Percentiles rank a stretch among this genome's conserved stretches.
Evolutionary conservation across 768 basidiomycete species (phyloP).

Genomic region (Russula ochroleuca): DNA sequence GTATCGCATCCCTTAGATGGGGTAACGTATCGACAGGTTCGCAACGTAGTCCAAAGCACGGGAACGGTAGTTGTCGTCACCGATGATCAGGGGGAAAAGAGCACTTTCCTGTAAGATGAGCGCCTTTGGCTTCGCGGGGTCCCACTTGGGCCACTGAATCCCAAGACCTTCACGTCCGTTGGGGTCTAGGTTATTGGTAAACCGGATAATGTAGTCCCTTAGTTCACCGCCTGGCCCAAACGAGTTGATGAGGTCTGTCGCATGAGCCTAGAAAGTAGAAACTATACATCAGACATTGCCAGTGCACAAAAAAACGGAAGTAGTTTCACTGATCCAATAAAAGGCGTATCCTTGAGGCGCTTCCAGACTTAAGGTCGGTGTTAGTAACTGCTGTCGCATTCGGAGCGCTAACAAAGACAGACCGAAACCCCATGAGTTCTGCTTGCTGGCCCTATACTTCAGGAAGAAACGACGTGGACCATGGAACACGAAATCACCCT

Average conservation of each 20-base stretch:
- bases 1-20: slow-evolving; percentile 11
- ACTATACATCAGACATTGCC: not conserved
- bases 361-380: slow-evolving; percentile 13
- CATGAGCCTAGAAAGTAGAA: slow-evolving; percentile 9
- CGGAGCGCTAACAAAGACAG: not conserved
- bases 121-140: slow-evolving; percentile 15
- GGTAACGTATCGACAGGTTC: slow-evolving; percentile 22
- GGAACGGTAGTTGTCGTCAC: slow-evolving; percentile 22
- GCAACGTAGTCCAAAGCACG: slow-evolving; percentile 12
- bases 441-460: slow-evolving; percentile 11
- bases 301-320: not conserved
- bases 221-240: slow-evolving; percentile 15
- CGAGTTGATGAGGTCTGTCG: slow-evolving; percentile 18
- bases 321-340: slow-evolving; percentile 23
- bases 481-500: slow-evolving; percentile 27
- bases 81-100: slow-evolving; percentile 9
- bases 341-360: slow-evolving; percentile 19
- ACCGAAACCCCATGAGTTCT: slow-evolving; percentile 26
- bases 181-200: slow-evolving; percentile 24
- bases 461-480: slow-evolving; percentile 25
- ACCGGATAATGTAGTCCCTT: slow-evolving; percentile 24
- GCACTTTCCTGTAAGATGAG: slow-evolving; percentile 14
- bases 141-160: slow-evolving; percentile 24
- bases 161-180: slow-evolving; percentile 15
- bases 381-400: no score